A percentile compares a stretch with the other conserved stretches of the same genome.
phyloP scores from a whole-genome alignment of 169 alveolate genomes.

The Cryptosporidium muris region DNA sequence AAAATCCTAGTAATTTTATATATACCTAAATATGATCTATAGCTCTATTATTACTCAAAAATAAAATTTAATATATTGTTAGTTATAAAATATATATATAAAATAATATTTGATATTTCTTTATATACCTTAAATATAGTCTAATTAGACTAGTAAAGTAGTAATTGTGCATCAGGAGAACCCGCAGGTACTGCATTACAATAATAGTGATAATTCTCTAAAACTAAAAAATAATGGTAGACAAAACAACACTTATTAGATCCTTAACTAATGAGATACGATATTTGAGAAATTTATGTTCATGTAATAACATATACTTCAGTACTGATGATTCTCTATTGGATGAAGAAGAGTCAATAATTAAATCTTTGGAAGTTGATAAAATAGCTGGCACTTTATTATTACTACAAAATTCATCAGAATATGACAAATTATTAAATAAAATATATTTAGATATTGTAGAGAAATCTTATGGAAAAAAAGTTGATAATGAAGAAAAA shows the following conservation, averaged over 20 bases:
- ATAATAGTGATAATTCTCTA: too few relatives aligned
- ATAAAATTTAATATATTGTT: too few relatives aligned
- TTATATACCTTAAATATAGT: too few relatives aligned
- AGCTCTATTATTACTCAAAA: too few relatives aligned
- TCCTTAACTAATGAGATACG: slow-evolving; percentile 24
- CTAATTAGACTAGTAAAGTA: too few relatives aligned
- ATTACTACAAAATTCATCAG: slow-evolving; percentile 18
- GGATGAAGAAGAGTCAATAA: slow-evolving; percentile 52
- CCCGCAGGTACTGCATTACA: too few relatives aligned
- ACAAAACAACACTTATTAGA: slow-evolving; percentile 33
- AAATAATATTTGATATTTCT: too few relatives aligned
- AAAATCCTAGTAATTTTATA: too few relatives aligned
- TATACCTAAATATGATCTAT: too few relatives aligned
- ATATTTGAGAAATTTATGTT: slow-evolving; percentile 45
- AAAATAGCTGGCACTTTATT: slow-evolving; percentile 33
- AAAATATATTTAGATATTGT: not conserved
- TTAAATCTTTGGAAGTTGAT: slow-evolving; percentile 62
- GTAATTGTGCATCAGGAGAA: too few relatives aligned
- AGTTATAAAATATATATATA: too few relatives aligned
- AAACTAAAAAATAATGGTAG: not conserved
- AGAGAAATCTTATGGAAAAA: not conserved
- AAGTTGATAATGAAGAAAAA: not conserved
- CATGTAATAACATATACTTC: slow-evolving; percentile 17
- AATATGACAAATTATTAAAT: slow-evolving; percentile 15
- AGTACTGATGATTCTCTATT: slow-evolving; percentile 42